These are phyloP conservation scores for Hammondia hammondi DNA, from an alignment of 169 alveolate species.

Conservation along the genomic window DNA sequence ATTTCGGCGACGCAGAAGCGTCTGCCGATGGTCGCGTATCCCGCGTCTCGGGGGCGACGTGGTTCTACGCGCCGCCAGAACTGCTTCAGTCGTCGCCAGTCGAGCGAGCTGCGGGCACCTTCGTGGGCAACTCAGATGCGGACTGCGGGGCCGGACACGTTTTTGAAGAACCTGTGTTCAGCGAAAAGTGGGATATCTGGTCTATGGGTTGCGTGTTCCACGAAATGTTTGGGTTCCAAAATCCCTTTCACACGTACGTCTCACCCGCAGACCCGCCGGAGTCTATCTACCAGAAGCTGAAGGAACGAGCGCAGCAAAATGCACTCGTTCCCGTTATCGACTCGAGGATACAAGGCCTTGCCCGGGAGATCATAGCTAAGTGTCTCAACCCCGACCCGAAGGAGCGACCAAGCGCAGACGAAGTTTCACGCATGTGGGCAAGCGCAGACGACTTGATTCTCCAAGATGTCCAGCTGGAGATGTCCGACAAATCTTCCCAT, in stretches of 20 bases:
- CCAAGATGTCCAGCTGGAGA: slow-evolving; percentile 51
- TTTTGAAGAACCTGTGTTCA: slow-evolving; percentile 73
- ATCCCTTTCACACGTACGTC: slow-evolving; percentile 64
- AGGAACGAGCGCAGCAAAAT: slow-evolving; percentile 67
- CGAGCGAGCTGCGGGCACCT: slow-evolving; percentile 44
- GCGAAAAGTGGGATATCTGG: slow-evolving; percentile 85
- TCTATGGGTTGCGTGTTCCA: slow-evolving; percentile 83
- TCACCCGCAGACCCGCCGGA: slow-evolving; percentile 56
- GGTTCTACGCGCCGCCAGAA: slow-evolving; percentile 93
- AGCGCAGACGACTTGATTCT: slow-evolving; percentile 78
- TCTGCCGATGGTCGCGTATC: slow-evolving; percentile 82
- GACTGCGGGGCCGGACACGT: slow-evolving; percentile 76
- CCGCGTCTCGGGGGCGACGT: slow-evolving; percentile 90
- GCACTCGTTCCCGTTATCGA: slow-evolving; percentile 64
- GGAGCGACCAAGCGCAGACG: slow-evolving; percentile 84
- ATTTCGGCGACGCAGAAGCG: slow-evolving; percentile 87
- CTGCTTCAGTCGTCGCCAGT: slow-evolving; percentile 82
- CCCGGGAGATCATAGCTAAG: slow-evolving; percentile 79
- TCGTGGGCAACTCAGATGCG: slow-evolving; percentile 64
- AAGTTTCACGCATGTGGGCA: slow-evolving; percentile 76
- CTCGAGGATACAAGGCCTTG: slow-evolving; percentile 71
- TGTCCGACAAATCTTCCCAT: too few relatives aligned
- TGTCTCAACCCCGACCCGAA: slow-evolving; percentile 82
- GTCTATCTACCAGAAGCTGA: slow-evolving; percentile 54
- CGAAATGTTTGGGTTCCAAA: slow-evolving; percentile 80